Percentiles rank a stretch among this genome's conserved stretches.
Evolutionary conservation across 805 yeast genomes (phyloP).

Genomic region (Lipomyces yamanashiensis): DNA sequence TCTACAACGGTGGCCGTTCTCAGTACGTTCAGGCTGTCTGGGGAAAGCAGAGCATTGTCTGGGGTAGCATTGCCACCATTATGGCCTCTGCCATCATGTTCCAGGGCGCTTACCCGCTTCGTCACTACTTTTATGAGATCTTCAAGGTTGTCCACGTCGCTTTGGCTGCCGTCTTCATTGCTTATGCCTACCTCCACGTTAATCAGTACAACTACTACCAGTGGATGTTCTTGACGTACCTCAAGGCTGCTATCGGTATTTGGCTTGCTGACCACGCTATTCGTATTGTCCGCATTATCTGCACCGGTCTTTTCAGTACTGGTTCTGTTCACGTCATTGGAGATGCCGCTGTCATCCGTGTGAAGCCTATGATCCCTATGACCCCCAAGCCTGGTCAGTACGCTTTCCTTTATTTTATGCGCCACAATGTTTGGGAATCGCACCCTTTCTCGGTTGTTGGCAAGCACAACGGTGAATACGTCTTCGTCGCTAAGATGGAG

Average conservation of each 20-base stretch:
- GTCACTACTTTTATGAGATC: slow-evolving; percentile 55
- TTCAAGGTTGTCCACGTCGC: slow-evolving; percentile 64
- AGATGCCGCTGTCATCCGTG: slow-evolving; percentile 17
- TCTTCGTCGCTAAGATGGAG: slow-evolving; percentile 22
- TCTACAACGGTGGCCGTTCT: slow-evolving; percentile 39
- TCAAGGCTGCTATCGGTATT: slow-evolving; percentile 57
- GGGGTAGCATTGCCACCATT: slow-evolving; percentile 46
- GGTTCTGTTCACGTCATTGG: slow-evolving; percentile 14
- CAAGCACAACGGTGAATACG: slow-evolving; percentile 18
- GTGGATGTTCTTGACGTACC: slow-evolving; percentile 46
- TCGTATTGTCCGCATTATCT: slow-evolving; percentile 58
- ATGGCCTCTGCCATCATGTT: slow-evolving; percentile 11
- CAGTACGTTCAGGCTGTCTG: slow-evolving; percentile 41
- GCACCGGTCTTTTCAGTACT: slow-evolving; percentile 9
- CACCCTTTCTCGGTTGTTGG: slow-evolving; percentile 31
- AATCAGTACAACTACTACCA: slow-evolving; percentile 52
- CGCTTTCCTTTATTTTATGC: slow-evolving; percentile 32
- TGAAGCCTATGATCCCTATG: slow-evolving; percentile 21
- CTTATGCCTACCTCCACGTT: slow-evolving; percentile 61
- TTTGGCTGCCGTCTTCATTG: slow-evolving; percentile 58
- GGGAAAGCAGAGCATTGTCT: slow-evolving; percentile 23
- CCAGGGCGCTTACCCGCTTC: slow-evolving; percentile 12
- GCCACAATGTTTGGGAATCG: slow-evolving; percentile 33
- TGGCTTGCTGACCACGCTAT: slow-evolving; percentile 73
- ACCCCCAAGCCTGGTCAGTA: slow-evolving; percentile 36